Conservation (phyloP, 1,284 basidiomycete genomes). For the Ganoderma meredithae region DNA sequence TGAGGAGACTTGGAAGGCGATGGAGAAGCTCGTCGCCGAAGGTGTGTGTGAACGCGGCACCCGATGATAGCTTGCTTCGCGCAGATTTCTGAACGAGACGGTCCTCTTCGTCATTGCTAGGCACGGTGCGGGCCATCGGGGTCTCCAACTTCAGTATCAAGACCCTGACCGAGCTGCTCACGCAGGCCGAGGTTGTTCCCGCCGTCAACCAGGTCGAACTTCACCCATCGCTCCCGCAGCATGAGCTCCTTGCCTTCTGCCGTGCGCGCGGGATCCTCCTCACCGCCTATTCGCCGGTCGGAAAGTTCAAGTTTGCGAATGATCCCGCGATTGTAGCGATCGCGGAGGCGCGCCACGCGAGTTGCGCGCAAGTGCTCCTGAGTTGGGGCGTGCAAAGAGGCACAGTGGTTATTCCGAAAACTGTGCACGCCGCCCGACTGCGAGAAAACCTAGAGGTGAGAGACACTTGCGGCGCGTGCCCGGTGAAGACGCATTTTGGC, state of each 20-base stretch:
- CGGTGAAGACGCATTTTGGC: neutral
- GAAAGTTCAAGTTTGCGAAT: conserved; percentile 34
- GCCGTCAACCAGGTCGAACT: conserved; percentile 61
- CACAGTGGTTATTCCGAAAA: conserved; percentile 54
- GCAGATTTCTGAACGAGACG: conserved; percentile 38
- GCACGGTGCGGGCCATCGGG: conserved; percentile 59
- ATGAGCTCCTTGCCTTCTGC: conserved; percentile 55
- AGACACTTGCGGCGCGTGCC: neutral
- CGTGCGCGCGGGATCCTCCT: conserved; percentile 52
- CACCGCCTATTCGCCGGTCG: conserved; percentile 71
- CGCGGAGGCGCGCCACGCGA: conserved; percentile 51
- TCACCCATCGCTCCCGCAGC: conserved; percentile 54
- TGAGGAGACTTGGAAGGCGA: conserved; percentile 33
- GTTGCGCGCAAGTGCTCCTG: conserved; percentile 58
- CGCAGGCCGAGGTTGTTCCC: conserved; percentile 49
- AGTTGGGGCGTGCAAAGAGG: conserved; percentile 57
- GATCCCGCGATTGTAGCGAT: conserved; percentile 47
- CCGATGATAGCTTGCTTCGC: neutral
- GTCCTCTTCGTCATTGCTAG: conserved; percentile 51
- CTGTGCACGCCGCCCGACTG: conserved; percentile 52
- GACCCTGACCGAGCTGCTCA: conserved; percentile 49
- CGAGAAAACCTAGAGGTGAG: conserved; percentile 52
- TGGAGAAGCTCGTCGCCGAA: conserved; percentile 26
- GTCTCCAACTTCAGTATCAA: conserved; percentile 71
- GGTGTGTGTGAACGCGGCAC: conserved; percentile 37